Conservation (phyloP, 441 rosid species). For the Sinapis alba region DNA sequence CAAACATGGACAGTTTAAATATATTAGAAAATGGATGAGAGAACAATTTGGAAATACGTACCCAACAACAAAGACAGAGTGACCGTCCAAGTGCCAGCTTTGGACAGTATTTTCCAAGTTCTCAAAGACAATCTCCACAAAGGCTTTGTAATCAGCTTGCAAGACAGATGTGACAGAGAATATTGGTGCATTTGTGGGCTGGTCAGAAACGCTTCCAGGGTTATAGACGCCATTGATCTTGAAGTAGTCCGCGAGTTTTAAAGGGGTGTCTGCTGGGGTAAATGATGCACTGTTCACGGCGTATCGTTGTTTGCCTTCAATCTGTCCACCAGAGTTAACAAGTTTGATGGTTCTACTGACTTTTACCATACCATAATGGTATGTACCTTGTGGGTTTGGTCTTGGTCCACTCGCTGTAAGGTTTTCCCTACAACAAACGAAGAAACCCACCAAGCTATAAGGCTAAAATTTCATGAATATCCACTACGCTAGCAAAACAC, state of each 20-base stretch:
- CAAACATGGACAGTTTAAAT: background rate
- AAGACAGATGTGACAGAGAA: conserved; percentile 69
- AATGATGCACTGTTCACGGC: conserved; percentile 75
- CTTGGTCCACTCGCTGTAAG: conserved; percentile 91
- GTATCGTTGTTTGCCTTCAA: conserved; percentile 77
- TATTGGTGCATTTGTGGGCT: conserved; percentile 55
- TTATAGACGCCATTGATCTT: conserved; percentile 63
- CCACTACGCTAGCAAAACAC: background rate
- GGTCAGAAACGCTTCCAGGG: conserved; percentile 57
- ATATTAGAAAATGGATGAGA: background rate
- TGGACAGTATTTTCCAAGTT: conserved; percentile 63
- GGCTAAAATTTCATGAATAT: background rate
- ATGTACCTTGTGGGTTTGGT: conserved; percentile 91
- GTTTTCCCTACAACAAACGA: conserved; percentile 58
- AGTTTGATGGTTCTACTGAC: conserved; percentile 62
- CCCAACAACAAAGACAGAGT: conserved; percentile 85
- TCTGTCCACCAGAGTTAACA: conserved; percentile 61
- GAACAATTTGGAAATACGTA: conserved; percentile 35
- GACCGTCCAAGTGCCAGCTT: conserved; percentile 76
- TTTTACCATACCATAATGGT: conserved; percentile 84
- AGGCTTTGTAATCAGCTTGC: conserved; percentile 58
- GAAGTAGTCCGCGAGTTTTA: conserved; percentile 80
- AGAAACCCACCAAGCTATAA: background rate
- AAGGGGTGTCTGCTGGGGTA: conserved; percentile 63
- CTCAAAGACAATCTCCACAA: conserved; percentile 68